Evolutionary conservation across 208 protist genomes (phyloP).

Genomic region (Ichthyophonus hoferi): DNA sequence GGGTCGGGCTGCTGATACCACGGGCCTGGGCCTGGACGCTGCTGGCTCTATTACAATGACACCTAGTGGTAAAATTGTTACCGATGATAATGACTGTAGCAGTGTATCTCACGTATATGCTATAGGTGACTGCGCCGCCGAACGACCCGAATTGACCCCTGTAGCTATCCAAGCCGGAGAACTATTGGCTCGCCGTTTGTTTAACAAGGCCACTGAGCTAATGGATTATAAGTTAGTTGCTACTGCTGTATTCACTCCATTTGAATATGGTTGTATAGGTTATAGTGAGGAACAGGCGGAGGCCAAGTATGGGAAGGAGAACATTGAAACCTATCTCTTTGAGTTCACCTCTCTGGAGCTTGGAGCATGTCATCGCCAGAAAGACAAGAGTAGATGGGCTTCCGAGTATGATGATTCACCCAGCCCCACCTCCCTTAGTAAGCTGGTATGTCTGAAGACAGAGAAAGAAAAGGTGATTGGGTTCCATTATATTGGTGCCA

Average conservation of each 20-base stretch:
- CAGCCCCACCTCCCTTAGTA: not conserved
- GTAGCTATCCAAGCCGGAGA: slow-evolving; percentile 77
- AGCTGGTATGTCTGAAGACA: slow-evolving; percentile 37
- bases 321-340: slow-evolving; percentile 62
- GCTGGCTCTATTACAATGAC: slow-evolving; percentile 45
- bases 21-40: slow-evolving; percentile 59
- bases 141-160: slow-evolving; percentile 70
- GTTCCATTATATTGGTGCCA: slow-evolving; percentile 77
- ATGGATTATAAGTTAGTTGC: slow-evolving; percentile 72
- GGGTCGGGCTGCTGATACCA: slow-evolving; percentile 61
- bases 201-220: slow-evolving; percentile 33
- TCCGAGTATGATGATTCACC: not conserved
- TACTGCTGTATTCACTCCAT: slow-evolving; percentile 81
- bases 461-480: slow-evolving; percentile 75
- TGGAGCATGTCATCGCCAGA: not conserved
- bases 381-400: not conserved
- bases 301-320: slow-evolving; percentile 63
- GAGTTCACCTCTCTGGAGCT: slow-evolving; percentile 34
- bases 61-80: slow-evolving; percentile 56
- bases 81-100: slow-evolving; percentile 59
- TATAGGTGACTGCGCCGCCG: slow-evolving; percentile 60
- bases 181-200: slow-evolving; percentile 67
- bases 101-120: slow-evolving; percentile 73
- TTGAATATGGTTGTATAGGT: slow-evolving; percentile 79
- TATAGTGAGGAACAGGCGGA: slow-evolving; percentile 73